Percentiles rank a stretch among this genome's conserved stretches.
These are phyloP conservation scores for Acer yangbiense DNA, from an alignment of 345 rosid genomes.

Conservation along the genomic window DNA sequence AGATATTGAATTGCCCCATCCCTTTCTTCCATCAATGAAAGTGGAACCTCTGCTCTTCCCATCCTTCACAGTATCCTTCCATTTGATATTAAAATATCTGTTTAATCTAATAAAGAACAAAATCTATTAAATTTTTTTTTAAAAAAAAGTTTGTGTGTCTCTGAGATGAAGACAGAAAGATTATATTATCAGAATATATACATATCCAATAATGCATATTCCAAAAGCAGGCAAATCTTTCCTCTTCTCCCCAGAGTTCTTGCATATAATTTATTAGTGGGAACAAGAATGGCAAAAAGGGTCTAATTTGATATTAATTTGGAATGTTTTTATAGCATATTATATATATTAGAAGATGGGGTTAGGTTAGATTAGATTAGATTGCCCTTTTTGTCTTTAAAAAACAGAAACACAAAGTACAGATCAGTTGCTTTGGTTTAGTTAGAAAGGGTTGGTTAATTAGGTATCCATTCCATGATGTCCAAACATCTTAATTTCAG, in stretches of 20 bases:
- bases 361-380: background rate
- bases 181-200: constrained; percentile 1
- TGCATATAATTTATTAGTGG: constrained; percentile 12
- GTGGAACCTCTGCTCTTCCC: constrained; percentile 84
- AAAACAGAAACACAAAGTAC: constrained; percentile 7
- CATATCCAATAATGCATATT: constrained; percentile 38
- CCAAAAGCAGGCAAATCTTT: constrained; percentile 37
- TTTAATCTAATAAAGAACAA: constrained; percentile 20
- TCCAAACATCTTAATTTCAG: constrained; percentile 47
- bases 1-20: constrained; percentile 61
- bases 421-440: constrained; percentile 18
- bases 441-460: constrained; percentile 19
- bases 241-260: constrained; percentile 12
- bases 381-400: constrained; percentile 18
- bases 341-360: background rate
- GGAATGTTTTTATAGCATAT: constrained; percentile 35
- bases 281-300: constrained; percentile 20
- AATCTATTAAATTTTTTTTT: constrained; percentile 10
- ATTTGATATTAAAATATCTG: constrained; percentile 26
- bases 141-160: constrained; percentile 4
- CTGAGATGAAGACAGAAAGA: background rate
- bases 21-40: constrained; percentile 58
- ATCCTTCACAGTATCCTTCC: constrained; percentile 47
- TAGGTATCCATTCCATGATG: background rate
- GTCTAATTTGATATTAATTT: constrained; percentile 28